Evolutionary conservation across 108 stramenopile genomes (phyloP), one percentile per base, ranked within the genome.

Genomic region (Epipyxis sp.): DNA sequence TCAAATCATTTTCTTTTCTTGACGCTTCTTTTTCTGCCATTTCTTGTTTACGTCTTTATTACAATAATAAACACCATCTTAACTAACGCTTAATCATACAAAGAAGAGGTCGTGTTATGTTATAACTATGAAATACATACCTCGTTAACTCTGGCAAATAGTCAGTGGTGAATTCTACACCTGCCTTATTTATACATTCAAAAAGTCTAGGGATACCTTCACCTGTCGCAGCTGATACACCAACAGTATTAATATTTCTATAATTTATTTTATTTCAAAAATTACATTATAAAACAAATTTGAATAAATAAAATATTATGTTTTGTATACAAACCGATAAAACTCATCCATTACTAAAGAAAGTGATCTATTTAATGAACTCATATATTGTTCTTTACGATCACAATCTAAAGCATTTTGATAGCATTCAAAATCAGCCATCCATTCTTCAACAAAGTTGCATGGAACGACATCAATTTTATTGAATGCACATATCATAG

Each of bases 331-430:
- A n/a, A n/a, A n/a, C n/a, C n/a, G n/a, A n/a, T n/a, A 50, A 83
- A 99, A 99, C 81, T 98, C 96, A 84, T 99, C 98, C 67, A 99
- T 79, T 30, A 94, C 95, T 57, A 99, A 81, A 30, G 89, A 87
- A 76, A 99, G 79, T 80, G 91, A 93, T 30, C 98, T 81, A 32
- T 95, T 97, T 27, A 99, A 85, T 1, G 90, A 90, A 54, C 88
- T 88, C 72, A 97, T 94, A 80, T 96, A 99, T 35, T 91, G 90
- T 25, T 84, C 92, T 27, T 61, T 61, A 0, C 84, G 39, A 0
- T 83, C 78, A 76, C 82, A 83, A 81, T 98, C 96, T 74, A 98
- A 72, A 0, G 96, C 97, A 44, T 95, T 94, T 79, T 96, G 96
- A 77, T 98, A 98, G 40, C 82, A 84, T 69, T 97, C 97, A 76